Conservation (phyloP, 1,284 basidiomycete species). For the Sanghuangporus baumii region DNA sequence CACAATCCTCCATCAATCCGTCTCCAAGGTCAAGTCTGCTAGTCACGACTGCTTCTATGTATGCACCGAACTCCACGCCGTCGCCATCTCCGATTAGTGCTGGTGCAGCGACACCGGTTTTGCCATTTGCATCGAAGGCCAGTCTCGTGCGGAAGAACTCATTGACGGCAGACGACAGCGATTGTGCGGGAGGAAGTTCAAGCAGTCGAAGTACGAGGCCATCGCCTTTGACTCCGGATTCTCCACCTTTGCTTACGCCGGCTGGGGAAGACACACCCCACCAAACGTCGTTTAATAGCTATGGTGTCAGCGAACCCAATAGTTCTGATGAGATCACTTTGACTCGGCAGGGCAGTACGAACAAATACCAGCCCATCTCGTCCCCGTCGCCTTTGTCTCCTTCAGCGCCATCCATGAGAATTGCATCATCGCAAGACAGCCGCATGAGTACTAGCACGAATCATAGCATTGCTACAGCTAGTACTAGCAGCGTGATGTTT, state of each 20-base stretch:
- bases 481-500: neutral
- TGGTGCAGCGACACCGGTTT: neutral
- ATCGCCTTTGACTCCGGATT: slow-evolving; percentile 15
- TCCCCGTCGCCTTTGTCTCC: neutral
- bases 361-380: neutral
- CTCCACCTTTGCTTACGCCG: slow-evolving; percentile 11
- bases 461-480: neutral
- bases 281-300: neutral
- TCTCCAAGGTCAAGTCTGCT: neutral
- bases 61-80: neutral
- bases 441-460: neutral
- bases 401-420: neutral
- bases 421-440: neutral
- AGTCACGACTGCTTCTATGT: slow-evolving; percentile 1
- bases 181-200: neutral
- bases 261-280: neutral
- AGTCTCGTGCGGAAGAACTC: neutral
- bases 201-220: neutral
- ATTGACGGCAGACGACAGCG: neutral
- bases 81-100: neutral
- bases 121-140: neutral
- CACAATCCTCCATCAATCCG: neutral
- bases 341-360: neutral
- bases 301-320: slow-evolving; percentile 1
- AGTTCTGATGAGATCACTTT: neutral